Conservation (phyloP, 164 flowering plant species). For the Chimonanthus salicifolius region DNA sequence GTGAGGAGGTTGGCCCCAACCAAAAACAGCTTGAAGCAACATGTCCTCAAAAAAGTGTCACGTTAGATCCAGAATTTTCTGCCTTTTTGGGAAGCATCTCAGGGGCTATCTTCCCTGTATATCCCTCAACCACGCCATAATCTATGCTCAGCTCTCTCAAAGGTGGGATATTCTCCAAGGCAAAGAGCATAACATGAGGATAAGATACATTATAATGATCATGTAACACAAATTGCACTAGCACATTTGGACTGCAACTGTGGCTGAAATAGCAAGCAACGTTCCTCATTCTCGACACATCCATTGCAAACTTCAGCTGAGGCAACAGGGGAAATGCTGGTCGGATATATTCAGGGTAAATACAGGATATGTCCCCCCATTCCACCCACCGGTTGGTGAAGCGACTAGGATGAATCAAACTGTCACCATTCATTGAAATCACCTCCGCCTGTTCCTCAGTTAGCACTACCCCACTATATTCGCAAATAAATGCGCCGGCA, state of each 20-base stretch:
- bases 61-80: conserved; percentile 12
- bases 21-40: conserved; percentile 12
- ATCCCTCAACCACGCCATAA: conserved; percentile 73
- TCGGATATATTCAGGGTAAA: conserved; percentile 39
- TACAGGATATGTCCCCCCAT: conserved; percentile 84
- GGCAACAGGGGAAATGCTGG: conserved; percentile 54
- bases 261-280: conserved; percentile 90
- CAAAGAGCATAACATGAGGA: conserved; percentile 90
- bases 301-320: conserved; percentile 81
- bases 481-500: conserved; percentile 79
- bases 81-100: conserved; percentile 19
- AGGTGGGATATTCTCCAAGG: conserved; percentile 91
- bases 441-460: conserved; percentile 57
- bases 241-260: conserved; percentile 70
- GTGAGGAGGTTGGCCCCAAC: conserved; percentile 13
- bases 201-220: conserved; percentile 62
- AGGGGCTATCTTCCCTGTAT: conserved; percentile 54
- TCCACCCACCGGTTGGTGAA: conserved; percentile 66
- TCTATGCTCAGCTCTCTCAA: conserved; percentile 84
- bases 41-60: conserved; percentile 13
- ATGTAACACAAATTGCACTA: conserved; percentile 74
- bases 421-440: conserved; percentile 76
- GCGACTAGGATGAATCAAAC: conserved; percentile 62
- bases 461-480: conserved; percentile 64
- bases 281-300: conserved; percentile 80